Base-by-base conservation (phyloP, 139 green algal genomes). In the Auxenochlorella pyrenoidosa region DNA sequence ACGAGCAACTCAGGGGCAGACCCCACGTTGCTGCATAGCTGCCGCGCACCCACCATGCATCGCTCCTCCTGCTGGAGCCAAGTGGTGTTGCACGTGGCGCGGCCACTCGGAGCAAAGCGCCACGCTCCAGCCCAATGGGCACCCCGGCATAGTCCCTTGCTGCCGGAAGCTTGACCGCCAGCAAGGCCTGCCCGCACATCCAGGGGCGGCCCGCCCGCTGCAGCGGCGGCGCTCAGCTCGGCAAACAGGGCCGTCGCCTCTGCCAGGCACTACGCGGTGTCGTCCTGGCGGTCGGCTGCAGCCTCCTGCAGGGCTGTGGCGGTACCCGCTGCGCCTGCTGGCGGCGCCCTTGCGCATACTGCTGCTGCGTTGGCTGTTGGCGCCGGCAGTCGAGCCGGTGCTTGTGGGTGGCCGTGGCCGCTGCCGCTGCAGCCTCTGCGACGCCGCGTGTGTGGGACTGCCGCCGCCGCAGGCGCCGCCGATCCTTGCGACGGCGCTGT, bases 81-180 rank as follows among this genome's bases (percentile, higher is more conserved):
- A n/a, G n/a, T n/a, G n/a, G n/a, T n/a, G n/a, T n/a, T n/a, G n/a
- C n/a, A n/a, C n/a, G n/a, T n/a, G n/a, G n/a, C n/a, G n/a, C n/a
- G n/a, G n/a, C n/a, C n/a, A n/a, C n/a, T n/a, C n/a, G n/a, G n/a
- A n/a, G n/a, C n/a, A n/a, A n/a, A n/a, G n/a, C n/a, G n/a, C n/a
- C n/a, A n/a, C n/a, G n/a, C n/a, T n/a, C n/a, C n/a, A n/a, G n/a
- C n/a, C n/a, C n/a, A n/a, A n/a, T n/a, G n/a, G n/a, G 63, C 63
- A 85, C 80, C 21, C 80, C 80, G 3, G 34, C 80, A 18, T 84
- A 30, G 63, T 85, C 80, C 63, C 38, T 63, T 15, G 60, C 80
- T n/a, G 80, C 80, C 80, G n/a, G n/a, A n/a, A 85, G 80, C 80
- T 77, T 60, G 4, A 77, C 80, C 28, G 68, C 58, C 80, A 85